phyloP scores from a whole-genome alignment of 192 early-diverging fungal species.

The Mortierella antarctica region DNA sequence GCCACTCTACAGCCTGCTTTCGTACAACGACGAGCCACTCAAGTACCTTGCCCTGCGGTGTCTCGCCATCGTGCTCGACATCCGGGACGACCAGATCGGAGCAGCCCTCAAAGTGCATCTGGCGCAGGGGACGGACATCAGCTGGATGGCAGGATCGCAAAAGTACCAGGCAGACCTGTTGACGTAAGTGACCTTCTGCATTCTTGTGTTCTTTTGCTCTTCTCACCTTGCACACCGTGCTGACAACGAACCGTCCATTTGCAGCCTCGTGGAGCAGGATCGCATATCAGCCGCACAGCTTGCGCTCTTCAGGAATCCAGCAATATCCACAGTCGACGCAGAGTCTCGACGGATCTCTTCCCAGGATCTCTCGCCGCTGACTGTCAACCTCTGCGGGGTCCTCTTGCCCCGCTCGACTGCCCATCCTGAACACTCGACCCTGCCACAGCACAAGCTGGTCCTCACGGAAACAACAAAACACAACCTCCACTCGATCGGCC shows the following conservation, averaged over 20 bases:
- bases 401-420: constrained; percentile 60
- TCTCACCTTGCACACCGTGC: too few relatives aligned
- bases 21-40: constrained; percentile 50
- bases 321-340: constrained; percentile 6
- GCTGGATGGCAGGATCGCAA: constrained; percentile 43
- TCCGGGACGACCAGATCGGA: constrained; percentile 58
- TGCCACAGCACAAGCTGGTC: constrained; percentile 62
- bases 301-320: constrained; percentile 55
- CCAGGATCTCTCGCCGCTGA: constrained; percentile 61
- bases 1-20: constrained; percentile 58
- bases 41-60: constrained; percentile 60
- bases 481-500: constrained; percentile 83
- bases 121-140: constrained; percentile 15
- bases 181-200: constrained; percentile 39
- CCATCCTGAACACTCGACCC: constrained; percentile 25
- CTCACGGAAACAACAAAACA: constrained; percentile 79
- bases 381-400: constrained; percentile 76
- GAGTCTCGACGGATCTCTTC: constrained; percentile 16
- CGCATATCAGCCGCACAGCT: constrained; percentile 57
- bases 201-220: not conserved
- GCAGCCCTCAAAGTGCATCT: constrained; percentile 39
- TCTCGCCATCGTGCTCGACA: constrained; percentile 58
- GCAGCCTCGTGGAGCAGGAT: constrained; percentile 63
- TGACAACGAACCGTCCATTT: too few relatives aligned
- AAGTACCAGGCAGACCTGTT: constrained; percentile 50